Evolutionary conservation across 169 alveolate genomes (phyloP).

Genomic region (Eimeria sp.): DNA sequence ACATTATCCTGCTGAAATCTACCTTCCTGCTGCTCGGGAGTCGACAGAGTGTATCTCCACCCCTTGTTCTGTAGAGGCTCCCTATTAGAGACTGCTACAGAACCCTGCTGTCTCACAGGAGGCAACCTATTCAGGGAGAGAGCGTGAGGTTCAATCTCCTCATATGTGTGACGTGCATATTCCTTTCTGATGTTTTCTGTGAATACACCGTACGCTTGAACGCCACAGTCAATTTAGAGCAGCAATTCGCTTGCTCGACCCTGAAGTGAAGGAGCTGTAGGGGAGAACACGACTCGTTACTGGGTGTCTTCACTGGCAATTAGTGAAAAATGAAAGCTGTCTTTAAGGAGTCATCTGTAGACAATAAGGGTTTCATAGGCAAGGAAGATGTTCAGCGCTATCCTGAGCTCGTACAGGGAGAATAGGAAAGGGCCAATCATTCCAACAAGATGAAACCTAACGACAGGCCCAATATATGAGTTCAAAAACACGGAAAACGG

Average conservation of each 20-base stretch:
- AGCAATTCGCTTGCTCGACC: neutral
- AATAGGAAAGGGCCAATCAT: neutral
- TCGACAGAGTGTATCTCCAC: too few species aligned
- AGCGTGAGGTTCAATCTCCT: neutral
- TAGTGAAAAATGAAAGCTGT: neutral
- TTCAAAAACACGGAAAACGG: neutral
- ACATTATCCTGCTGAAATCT: too few species aligned
- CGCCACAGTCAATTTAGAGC: neutral
- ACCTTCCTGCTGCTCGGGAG: too few species aligned
- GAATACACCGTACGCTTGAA: neutral
- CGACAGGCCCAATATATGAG: neutral
- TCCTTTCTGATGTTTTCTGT: neutral
- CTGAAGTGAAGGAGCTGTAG: neutral
- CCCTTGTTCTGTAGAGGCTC: too few species aligned
- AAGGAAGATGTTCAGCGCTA: neutral
- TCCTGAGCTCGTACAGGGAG: neutral
- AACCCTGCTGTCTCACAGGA: too few species aligned
- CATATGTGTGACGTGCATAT: too few species aligned
- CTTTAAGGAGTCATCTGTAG: neutral
- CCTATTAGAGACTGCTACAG: too few species aligned
- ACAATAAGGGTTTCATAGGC: neutral
- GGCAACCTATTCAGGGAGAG: neutral
- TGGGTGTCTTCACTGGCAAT: neutral
- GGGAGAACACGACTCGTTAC: neutral
- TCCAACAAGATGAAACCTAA: neutral